These are phyloP conservation scores for Eucalyptus marginata DNA, from an alignment of 345 rosid genomes.

Conservation along the genomic window DNA sequence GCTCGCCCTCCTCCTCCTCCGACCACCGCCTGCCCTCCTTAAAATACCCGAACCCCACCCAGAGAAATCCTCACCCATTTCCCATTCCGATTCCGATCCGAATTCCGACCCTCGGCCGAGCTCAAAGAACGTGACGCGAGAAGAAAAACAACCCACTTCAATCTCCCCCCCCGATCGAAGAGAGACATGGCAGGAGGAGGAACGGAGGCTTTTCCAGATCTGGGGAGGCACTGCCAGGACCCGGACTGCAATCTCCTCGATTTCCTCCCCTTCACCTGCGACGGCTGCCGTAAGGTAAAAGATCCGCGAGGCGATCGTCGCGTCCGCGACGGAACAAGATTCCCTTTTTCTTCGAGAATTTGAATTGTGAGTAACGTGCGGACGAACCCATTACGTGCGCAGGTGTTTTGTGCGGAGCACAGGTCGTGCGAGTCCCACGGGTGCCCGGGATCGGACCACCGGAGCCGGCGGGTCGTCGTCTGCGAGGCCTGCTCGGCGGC, in stretches of 20 bases:
- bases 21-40: not conserved
- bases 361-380: not conserved
- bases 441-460: constrained; percentile 47
- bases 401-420: constrained; percentile 77
- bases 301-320: not conserved
- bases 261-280: constrained; percentile 76
- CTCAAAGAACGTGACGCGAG: not conserved
- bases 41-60: not conserved
- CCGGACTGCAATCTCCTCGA: constrained; percentile 69
- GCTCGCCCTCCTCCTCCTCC: not conserved
- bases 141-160: not conserved
- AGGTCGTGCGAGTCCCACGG: constrained; percentile 55
- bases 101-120: not conserved
- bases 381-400: not conserved
- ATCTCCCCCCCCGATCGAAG: not conserved
- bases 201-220: constrained; percentile 83
- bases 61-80: not conserved
- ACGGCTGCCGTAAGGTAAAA: constrained; percentile 52
- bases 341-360: not conserved
- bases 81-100: not conserved
- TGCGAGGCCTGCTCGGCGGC: constrained; percentile 60
- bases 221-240: constrained; percentile 67
- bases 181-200: constrained; percentile 39
- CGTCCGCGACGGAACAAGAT: not conserved
- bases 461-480: constrained; percentile 54